Base-by-base conservation (phyloP, 2,329 filamentous ascomycete genomes). In the Calonectria pseudoturangicola region DNA sequence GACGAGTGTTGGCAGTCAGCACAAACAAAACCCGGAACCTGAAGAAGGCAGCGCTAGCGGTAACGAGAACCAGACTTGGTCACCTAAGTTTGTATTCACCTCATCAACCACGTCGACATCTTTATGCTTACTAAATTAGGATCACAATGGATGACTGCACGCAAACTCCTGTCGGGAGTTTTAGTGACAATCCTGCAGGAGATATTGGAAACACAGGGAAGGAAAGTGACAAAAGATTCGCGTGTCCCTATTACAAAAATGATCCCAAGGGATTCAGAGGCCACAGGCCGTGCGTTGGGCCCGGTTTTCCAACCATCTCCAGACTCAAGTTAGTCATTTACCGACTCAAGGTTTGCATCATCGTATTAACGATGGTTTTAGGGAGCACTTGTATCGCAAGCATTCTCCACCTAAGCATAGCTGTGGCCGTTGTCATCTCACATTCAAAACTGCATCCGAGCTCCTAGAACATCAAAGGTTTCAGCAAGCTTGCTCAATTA, bases 311-410 rank as follows among this genome's bases (percentile, higher is more conserved):
- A 10, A 54, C 27, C 27, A 54, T 54, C 28, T 33, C 50, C 27
- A 54, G 50, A n/a, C 50, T 54, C 50, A 54, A 54, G 50, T 54
- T 16, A n/a, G 28, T 45, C 5, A 16, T 27, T 33, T 30, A n/a
- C 12, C 21, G 21, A 10, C 28, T 2, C 4, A 54, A 18, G 2
- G 27, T 12, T 16, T 16, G 16, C 25, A 18, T 18, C 12, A 30
- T 9, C 27, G 4, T 30, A n/a, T 28, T 54, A 33, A 54, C 28
- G 2, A n/a, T 16, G 7, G 3, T 1, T 12, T 7, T 18, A 54
- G 50, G 28, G 50, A 54, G 12, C 50, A 54, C 28, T 33, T 54
- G 28, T 33, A 54, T 10, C 50, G 50, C 16, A 54, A 54, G 50
- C 50, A 54, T 16, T 15, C 50, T 33, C 27, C 50, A 12, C 28